Conservation (phyloP, 495 filamentous ascomycete species). For the Penicillium lividum region DNA sequence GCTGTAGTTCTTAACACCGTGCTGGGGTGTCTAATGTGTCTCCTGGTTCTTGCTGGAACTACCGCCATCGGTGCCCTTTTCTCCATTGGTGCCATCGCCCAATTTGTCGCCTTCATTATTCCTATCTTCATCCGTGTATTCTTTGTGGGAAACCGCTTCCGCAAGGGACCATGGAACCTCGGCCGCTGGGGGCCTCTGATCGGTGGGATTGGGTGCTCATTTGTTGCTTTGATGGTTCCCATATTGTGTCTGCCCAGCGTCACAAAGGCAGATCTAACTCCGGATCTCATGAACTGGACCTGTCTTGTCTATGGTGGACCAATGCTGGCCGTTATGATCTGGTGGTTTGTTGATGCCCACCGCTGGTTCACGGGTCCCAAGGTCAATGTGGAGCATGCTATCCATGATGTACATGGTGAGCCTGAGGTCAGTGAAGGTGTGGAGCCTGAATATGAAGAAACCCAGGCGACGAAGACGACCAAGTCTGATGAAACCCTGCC, state of each 20-base stretch:
- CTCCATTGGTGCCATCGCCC: constrained; percentile 73
- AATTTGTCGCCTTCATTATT: constrained; percentile 72
- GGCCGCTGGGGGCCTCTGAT: constrained; percentile 63
- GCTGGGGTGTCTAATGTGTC: constrained; percentile 63
- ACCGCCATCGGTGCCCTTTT: constrained; percentile 73
- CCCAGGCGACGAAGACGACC: constrained; percentile 54
- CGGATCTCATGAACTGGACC: constrained; percentile 74
- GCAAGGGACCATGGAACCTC: constrained; percentile 73
- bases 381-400: constrained; percentile 52
- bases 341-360: constrained; percentile 70
- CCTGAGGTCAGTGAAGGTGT: constrained; percentile 25
- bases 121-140: constrained; percentile 75
- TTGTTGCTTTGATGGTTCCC: constrained; percentile 72
- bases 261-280: constrained; percentile 57
- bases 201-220: constrained; percentile 60
- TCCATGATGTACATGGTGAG: constrained; percentile 24
- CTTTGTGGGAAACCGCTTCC: constrained; percentile 70
- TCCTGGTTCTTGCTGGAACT: constrained; percentile 68
- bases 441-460: constrained; percentile 19
- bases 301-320: constrained; percentile 71
- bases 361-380: constrained; percentile 80
- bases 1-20: constrained; percentile 72
- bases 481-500: constrained; percentile 32
- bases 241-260: constrained; percentile 70
- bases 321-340: constrained; percentile 62